Base-by-base conservation (phyloP, 129 eudicot genomes). In the Lactuca saligna region DNA sequence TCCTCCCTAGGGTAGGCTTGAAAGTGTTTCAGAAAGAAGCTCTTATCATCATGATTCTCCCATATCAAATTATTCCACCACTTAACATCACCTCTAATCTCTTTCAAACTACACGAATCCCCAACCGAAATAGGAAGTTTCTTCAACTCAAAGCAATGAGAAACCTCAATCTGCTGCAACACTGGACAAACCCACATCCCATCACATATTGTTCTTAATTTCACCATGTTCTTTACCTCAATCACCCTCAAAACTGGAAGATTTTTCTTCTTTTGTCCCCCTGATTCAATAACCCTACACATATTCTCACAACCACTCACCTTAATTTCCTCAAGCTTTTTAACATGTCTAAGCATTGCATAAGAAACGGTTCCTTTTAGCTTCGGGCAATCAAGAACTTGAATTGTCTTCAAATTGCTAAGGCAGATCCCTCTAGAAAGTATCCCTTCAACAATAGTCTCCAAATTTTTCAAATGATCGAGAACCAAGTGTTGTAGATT, bases 61-160 rank as follows among this genome's bases (percentile, higher is more conserved):
- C 82, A 78, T 57, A 31, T 55, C 54, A 78, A 60, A 57, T 17
- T 53, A 16, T 60, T 72, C 82, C 82, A 78, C 82, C 78, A 72
- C 35, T 25, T 60, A 5, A 60, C 13, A 51, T 78, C 82, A 48
- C 82, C 82, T 72, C 57, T 61, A 54, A 78, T 78, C 6, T 60
- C 51, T 56, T 66, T 73, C 41, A 73, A 3, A 17, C 31, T 63
- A 33, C 46, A 66, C 53, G 39, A 48, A 68, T 63, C 49, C 13
- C 67, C 49, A 17, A 56, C 38, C 3, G 73, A 35, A 37, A 74
- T 50, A 25, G 72, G 76, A 44, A 74, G 76, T 12, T 68, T 63
- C 57, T 20, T 68, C 44, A 79, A 20, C 8, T 14, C 25, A 4
- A 9, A 54, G 50, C 83, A 79, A 34, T 17, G 10, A 9, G 29